phyloP scores from a whole-genome alignment of 176 grass and related monocot species.

The Bromus sterilis region DNA sequence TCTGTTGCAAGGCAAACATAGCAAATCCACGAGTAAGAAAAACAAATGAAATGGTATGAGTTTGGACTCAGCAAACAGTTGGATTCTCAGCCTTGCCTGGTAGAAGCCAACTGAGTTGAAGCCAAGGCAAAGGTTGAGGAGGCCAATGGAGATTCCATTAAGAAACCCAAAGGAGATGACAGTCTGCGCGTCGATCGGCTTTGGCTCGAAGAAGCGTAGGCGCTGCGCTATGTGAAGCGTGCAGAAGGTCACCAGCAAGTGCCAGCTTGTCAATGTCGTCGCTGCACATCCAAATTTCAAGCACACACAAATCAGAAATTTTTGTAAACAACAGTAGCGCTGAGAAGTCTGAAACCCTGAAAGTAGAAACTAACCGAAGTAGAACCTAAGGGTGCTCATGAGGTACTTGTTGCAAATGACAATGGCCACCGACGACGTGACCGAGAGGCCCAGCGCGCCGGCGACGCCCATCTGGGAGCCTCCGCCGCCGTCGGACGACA shows the following conservation, averaged over 20 bases:
- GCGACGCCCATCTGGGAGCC: slow-evolving; percentile 35
- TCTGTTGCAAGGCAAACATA: slow-evolving; percentile 31
- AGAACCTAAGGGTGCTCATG: slow-evolving; percentile 74
- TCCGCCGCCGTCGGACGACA: slow-evolving; percentile 39
- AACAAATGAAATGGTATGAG: not conserved
- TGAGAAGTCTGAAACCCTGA: not conserved
- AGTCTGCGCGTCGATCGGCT: slow-evolving; percentile 59
- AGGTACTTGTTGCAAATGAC: slow-evolving; percentile 98
- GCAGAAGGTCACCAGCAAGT: slow-evolving; percentile 87
- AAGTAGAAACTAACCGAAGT: slow-evolving; percentile 50
- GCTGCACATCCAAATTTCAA: slow-evolving; percentile 34
- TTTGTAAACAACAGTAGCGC: not conserved
- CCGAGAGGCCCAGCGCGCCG: slow-evolving; percentile 60
- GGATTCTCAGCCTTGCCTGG: slow-evolving; percentile 38
- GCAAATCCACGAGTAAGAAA: not conserved
- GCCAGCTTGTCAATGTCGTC: slow-evolving; percentile 94
- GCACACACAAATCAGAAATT: not conserved
- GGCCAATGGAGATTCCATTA: slow-evolving; percentile 84
- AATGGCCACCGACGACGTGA: slow-evolving; percentile 77
- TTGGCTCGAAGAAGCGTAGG: slow-evolving; percentile 82
- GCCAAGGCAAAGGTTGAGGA: slow-evolving; percentile 94
- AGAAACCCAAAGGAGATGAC: slow-evolving; percentile 80
- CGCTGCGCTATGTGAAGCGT: slow-evolving; percentile 75
- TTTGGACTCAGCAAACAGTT: not conserved
- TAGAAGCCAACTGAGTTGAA: slow-evolving; percentile 99